Base-by-base conservation (phyloP, 495 filamentous ascomycete species). In the Cercophora newfieldiana region DNA sequence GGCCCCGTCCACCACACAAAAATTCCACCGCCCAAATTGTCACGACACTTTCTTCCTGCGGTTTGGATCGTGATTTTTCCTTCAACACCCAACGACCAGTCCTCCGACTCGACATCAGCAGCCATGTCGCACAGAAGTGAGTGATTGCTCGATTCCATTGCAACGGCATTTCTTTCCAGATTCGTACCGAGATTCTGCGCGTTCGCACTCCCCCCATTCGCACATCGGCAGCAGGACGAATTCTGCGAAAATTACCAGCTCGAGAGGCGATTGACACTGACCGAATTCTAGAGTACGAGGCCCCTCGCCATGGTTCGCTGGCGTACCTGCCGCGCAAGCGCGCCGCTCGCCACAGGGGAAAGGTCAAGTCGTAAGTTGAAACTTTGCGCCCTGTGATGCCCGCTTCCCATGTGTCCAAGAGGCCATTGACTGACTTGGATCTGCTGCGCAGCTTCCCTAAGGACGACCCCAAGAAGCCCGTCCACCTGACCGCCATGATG, bases 401-500 rank as follows among this genome's bases (percentile, higher is more conserved):
- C 31, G 22, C 31, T 48, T 25, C 44, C 25, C 18, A 2, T 25
- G 14, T 22, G 6, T 30, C 8, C 3, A 33, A 21, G 19, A 31
- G 44, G 56, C 48, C 33, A n/a, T 50, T 66, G 61, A 65, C 71
- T 69, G 69, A 76, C 69, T 49, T 66, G 55, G 60, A 65, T 69
- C 47, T 66, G 75, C 47, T 74, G 55, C 59, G 44, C 81, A 93
- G 92, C 85, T 99, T 99, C 90, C 96, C 96, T 78, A 98, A 98
- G 87, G 96, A 99, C 91, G 93, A 99, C 87, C 84, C 93, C 71
- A 98, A 98, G 89, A 95, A 98, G 87, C 91, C 94, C 74, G 94
- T 98, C 82, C 96, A 99, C 86, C 87, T 99, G 73, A 99, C 96
- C 68, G 96, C 96, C 80, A 86, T 91, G 77, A 93, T 99, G 88